Percentiles rank a stretch among this genome's conserved stretches.
Conservation (phyloP, 2,329 filamentous ascomycete species). For the Calonectria hawksworthii region DNA sequence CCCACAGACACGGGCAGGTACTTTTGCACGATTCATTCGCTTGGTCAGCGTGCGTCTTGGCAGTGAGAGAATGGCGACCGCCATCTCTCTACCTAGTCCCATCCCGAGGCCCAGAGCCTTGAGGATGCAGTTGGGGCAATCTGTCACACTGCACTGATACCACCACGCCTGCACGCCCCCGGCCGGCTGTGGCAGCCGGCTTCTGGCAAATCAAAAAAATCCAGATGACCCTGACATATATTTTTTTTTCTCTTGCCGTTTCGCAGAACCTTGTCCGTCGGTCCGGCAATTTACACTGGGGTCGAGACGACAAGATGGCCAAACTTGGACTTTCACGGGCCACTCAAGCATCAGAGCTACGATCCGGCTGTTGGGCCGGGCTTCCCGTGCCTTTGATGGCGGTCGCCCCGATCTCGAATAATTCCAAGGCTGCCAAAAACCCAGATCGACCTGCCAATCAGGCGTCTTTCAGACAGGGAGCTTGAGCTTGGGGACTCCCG, state of each 20-base stretch:
- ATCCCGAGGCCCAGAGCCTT: slow-evolving; percentile 32
- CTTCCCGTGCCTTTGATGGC: slow-evolving; percentile 16
- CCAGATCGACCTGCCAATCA: slow-evolving; percentile 44
- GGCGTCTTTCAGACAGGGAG: slow-evolving; percentile 25
- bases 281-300: slow-evolving; percentile 30
- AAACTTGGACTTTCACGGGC: slow-evolving; percentile 1
- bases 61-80: slow-evolving; percentile 14
- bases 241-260: slow-evolving; percentile 26
- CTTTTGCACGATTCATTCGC: slow-evolving; percentile 24
- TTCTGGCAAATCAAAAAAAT: slow-evolving; percentile 28
- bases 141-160: slow-evolving; percentile 36
- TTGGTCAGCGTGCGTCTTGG: slow-evolving; percentile 23
- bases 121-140: slow-evolving; percentile 31
- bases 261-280: slow-evolving; percentile 36
- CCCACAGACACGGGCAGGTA: slow-evolving; percentile 2
- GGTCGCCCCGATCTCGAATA: slow-evolving; percentile 31
- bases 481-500: slow-evolving; percentile 39
- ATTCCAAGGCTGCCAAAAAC: slow-evolving; percentile 32
- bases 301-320: not conserved
- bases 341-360: slow-evolving; percentile 5
- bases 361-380: slow-evolving; percentile 2
- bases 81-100: slow-evolving; percentile 20
- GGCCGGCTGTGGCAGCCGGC: slow-evolving; percentile 25
- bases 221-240: slow-evolving; percentile 32
- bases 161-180: slow-evolving; percentile 28